A percentile compares a stretch with the other conserved stretches of the same genome.
Conservation (phyloP, 2,329 filamentous ascomycete genomes). For the Fusarium sp. region DNA sequence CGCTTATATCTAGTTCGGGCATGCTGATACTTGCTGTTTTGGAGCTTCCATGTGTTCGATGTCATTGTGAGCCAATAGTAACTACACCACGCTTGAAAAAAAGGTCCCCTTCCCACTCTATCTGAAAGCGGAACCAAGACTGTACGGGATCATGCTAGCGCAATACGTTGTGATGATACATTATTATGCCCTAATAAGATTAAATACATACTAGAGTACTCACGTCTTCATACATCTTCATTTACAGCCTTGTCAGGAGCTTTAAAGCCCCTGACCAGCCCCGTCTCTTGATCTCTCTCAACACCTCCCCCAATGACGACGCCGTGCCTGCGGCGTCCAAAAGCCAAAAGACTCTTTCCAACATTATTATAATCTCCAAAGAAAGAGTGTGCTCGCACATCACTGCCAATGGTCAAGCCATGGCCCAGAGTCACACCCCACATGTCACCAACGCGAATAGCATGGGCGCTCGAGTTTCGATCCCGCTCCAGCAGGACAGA, state of each 20-base stretch:
- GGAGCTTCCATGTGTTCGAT: no score
- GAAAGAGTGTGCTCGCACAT: slow-evolving; percentile 63
- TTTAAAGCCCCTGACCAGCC: slow-evolving; percentile 51
- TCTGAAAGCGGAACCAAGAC: no score
- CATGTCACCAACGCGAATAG: slow-evolving; percentile 58
- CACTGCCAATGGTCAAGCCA: slow-evolving; percentile 55
- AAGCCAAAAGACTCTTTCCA: slow-evolving; percentile 51
- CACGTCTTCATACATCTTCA: neutral
- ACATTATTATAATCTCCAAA: slow-evolving; percentile 65
- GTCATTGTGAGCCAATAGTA: no score
- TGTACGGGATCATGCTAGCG: no score
- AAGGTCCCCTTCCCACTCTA: no score
- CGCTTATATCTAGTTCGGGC: no score
- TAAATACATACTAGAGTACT: neutral
- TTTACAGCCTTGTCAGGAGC: neutral
- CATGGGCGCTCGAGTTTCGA: slow-evolving; percentile 59
- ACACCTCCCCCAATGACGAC: slow-evolving; percentile 59
- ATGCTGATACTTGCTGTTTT: no score
- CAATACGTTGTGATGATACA: neutral
- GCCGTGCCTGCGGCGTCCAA: slow-evolving; percentile 54
- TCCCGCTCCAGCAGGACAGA: slow-evolving; percentile 67
- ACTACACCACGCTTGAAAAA: no score
- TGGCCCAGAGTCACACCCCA: slow-evolving; percentile 72
- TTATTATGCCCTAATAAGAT: neutral
- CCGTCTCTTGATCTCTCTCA: slow-evolving; percentile 51